Evolutionary conservation across 2,329 filamentous ascomycete genomes (phyloP), one percentile per base, ranked within the genome.

Genomic region (Hirsutella thompsonii): DNA sequence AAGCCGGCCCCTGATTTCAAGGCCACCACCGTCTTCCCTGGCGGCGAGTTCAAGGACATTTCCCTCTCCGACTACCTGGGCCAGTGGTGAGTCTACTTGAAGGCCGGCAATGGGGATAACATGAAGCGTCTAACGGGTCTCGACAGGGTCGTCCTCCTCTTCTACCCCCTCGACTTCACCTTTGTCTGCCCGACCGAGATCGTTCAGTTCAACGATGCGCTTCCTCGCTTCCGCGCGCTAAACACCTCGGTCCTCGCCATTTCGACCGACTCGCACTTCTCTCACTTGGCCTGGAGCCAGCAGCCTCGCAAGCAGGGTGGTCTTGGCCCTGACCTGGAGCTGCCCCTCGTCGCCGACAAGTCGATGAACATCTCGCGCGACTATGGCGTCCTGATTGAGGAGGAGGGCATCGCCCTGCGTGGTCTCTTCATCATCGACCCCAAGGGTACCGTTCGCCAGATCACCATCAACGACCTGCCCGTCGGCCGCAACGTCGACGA

Each of bases 171-270:
- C 62, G 76, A 79, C 52, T 81, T 77, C 69, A 79, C 76, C 49
- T 81, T 80, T 50, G 75, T 81, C 55, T 81, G 76, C 64, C 74
- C 74, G 21, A 76, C 73, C 55, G 74, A 81, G 60, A 79, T 81
- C 60, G 70, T 77, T 52, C 74, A 76, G 53, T 81, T 74, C 63
- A 75, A 72, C 58, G 71, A 78, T 42, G 72, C 74, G 41, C 66
- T 74, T n/a, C 56, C 70, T 41, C 72, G 76, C 51, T 80, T 81
- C 60, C 62, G 64, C 45, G 66, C 63, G 44, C 72, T 78, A 54
- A 71, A 72, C 56, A 75, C 74, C 46, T 61, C 67, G 43, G 74
- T 81, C 41, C 67, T 77, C 43, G 78, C 76, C 52, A 62, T 75
- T 42, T 75, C 70, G 42, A 80, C 76, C 49, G 77, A 81, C 59